Percentiles rank a stretch among this genome's conserved stretches.
phyloP scores from a whole-genome alignment of 306 rosid species.

The Cotoneaster glaucophyllus region DNA sequence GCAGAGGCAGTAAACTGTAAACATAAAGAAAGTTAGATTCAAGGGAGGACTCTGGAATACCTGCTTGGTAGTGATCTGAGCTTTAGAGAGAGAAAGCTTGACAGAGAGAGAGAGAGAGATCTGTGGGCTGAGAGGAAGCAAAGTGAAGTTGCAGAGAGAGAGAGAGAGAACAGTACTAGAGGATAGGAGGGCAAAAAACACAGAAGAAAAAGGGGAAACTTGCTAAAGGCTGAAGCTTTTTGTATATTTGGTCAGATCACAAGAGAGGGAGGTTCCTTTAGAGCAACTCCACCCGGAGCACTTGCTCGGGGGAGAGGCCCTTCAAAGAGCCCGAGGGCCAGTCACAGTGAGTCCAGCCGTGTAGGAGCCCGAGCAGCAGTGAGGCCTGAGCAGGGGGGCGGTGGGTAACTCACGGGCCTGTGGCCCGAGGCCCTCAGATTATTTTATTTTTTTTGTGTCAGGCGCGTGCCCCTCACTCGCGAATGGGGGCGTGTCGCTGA shows the following conservation, averaged over 20 bases:
- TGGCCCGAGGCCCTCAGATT: no score
- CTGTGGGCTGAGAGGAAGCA: conserved; percentile 15
- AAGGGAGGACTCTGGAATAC: conserved; percentile 22
- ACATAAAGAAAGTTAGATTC: background rate
- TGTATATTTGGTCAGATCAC: conserved; percentile 40
- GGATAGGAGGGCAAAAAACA: background rate
- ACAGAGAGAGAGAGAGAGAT: conserved; percentile 23
- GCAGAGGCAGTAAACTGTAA: conserved; percentile 1
- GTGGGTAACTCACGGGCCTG: no score
- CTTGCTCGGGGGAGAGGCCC: no score
- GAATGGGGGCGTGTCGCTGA: no score
- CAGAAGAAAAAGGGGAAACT: conserved; percentile 33
- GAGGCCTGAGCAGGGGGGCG: no score
- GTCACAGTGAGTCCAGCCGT: no score
- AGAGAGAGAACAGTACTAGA: conserved; percentile 3
- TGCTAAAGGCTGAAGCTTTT: conserved; percentile 18
- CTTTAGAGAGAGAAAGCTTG: conserved; percentile 13
- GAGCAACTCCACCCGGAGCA: no score
- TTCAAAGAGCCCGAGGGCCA: no score
- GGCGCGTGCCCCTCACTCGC: no score
- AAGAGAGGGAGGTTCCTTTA: background rate
- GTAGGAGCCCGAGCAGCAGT: no score
- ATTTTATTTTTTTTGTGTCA: no score
- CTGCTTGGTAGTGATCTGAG: conserved; percentile 35
- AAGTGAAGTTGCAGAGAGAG: conserved; percentile 4